Conservation (phyloP, 1,284 basidiomycete genomes). For the Mycena citricolor region DNA sequence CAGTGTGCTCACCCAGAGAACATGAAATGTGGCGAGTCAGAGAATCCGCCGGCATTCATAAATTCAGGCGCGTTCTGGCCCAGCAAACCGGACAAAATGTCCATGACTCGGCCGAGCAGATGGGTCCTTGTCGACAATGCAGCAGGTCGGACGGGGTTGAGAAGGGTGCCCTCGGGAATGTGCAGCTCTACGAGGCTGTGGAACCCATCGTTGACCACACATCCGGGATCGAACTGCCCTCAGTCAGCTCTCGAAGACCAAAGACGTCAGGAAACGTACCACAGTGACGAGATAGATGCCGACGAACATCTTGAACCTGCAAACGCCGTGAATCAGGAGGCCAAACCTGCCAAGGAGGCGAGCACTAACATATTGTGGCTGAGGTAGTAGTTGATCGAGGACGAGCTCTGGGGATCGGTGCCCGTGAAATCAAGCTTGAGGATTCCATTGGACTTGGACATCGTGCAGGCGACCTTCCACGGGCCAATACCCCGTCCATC, state of each 20-base stretch:
- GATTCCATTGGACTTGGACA: conserved; percentile 15
- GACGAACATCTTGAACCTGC: conserved; percentile 34
- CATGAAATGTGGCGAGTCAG: conserved; percentile 19
- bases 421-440: conserved; percentile 16
- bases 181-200: conserved; percentile 36
- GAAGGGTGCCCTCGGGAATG: conserved; percentile 31
- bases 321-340: conserved; percentile 1
- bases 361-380: conserved; percentile 18
- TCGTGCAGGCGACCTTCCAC: conserved; percentile 18
- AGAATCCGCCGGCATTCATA: conserved; percentile 19
- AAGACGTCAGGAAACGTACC: no score
- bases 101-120: conserved; percentile 27
- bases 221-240: conserved; percentile 32
- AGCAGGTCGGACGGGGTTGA: conserved; percentile 32
- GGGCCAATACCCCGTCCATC: conserved; percentile 17
- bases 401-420: conserved; percentile 17
- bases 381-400: conserved; percentile 18
- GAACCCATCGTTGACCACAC: conserved; percentile 35
- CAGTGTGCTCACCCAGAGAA: conserved; percentile 6
- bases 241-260: no score
- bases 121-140: conserved; percentile 33
- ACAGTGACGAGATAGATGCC: conserved; percentile 31
- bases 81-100: conserved; percentile 14
- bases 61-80: conserved; percentile 18
- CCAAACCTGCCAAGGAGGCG: neutral